Base-by-base conservation (phyloP, 169 alveolate genomes). In the Plasmodium vivax region DNA sequence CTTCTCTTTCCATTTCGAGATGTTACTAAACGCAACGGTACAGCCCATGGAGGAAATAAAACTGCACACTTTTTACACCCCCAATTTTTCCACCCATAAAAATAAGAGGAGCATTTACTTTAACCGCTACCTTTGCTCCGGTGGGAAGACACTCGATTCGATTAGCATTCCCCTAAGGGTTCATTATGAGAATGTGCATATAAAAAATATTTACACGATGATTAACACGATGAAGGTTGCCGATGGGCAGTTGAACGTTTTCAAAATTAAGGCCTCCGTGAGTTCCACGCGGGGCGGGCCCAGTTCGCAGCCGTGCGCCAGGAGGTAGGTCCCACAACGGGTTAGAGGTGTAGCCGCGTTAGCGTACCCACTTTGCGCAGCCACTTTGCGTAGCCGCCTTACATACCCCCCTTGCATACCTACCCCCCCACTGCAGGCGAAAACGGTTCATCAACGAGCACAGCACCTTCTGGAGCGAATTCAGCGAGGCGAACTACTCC, bases 381-480 rank as follows among this genome's bases (percentile, higher is more conserved):
- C 62, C 23, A 14, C 23, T 12, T 51, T 51, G 14, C 38, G 27
- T 30, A 68, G 16, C 10, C 43, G 5, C 7, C 38, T 16, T 75
- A 12, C 9, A 0, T 16, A 8, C 54, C 19, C 32, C 5, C 54
- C 34, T 62, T 41, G 51, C 4, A 1, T n/a, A 2, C 62, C 30
- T 1, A 0, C 43, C 19, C 54, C 19, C 36, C n/a, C 74, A 36
- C 62, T 41, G 16, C 43, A 90, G 94, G 58, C 54, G 94, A n/a
- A 90, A 90, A 80, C 62, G 84, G 36, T 90, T 90, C 74, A 56
- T 90, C 34, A 90, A 90, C 38, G 94, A 90, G 30, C 94, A 90
- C 72, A 90, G 94, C 77, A 80, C 94, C 9, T 90, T 90, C 83
- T 90, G 94, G 94, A 90, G 74, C 30, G 91, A 90, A 47, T 80